These are phyloP conservation scores for Leersia perrieri DNA, from an alignment of 176 grass and related monocot species.

Conservation along the genomic window DNA sequence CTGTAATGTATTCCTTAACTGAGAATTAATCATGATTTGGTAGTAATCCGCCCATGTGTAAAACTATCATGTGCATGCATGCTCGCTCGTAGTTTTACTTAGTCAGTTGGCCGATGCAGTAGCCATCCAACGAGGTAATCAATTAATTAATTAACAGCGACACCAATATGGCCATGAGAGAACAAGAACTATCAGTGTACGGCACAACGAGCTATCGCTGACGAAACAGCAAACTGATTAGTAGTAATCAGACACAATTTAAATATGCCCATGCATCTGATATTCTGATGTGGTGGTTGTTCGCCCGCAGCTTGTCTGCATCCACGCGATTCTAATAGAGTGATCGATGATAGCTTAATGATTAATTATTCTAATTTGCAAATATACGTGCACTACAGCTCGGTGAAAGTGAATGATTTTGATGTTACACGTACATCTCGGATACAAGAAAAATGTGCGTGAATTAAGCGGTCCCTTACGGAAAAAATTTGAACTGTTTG, in stretches of 20 bases:
- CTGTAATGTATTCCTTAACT: conserved; percentile 7
- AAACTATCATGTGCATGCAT: not conserved
- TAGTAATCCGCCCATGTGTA: not conserved
- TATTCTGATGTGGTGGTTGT: too few species aligned
- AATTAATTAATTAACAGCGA: conserved; percentile 21
- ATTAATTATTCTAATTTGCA: not conserved
- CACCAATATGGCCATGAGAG: not conserved
- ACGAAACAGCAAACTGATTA: not conserved
- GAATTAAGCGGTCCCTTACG: not conserved
- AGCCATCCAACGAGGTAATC: not conserved
- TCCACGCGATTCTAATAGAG: not conserved
- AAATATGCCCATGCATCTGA: not conserved
- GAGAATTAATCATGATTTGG: not conserved
- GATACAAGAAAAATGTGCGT: not conserved
- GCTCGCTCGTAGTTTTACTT: not conserved
- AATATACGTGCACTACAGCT: not conserved
- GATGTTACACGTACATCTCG: not conserved
- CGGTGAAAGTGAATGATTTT: not conserved
- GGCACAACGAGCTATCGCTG: not conserved
- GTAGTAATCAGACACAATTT: not conserved
- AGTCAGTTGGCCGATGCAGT: not conserved
- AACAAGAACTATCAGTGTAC: not conserved
- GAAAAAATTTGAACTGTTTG: not conserved
- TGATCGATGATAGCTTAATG: not conserved
- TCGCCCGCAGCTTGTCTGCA: not conserved